These are phyloP conservation scores for Eremothecium gossypii DNA, from an alignment of 1,139 yeast species.

Conservation along the genomic window DNA sequence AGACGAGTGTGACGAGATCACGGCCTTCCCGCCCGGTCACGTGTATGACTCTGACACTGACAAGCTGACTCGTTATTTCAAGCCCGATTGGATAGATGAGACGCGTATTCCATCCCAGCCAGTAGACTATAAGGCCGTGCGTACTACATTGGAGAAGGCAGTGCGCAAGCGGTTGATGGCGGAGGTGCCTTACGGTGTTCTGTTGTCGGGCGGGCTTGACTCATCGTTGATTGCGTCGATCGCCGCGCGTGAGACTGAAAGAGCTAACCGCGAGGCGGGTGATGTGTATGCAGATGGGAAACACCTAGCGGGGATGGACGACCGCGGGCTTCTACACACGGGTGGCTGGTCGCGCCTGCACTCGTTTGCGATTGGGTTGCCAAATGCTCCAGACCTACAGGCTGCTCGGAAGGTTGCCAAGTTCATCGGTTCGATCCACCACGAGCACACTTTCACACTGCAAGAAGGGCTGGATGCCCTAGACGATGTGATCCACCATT, in stretches of 20 bases:
- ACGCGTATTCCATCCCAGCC: constrained; percentile 60
- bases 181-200: constrained; percentile 96
- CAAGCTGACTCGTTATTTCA: constrained; percentile 74
- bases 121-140: constrained; percentile 60
- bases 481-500: constrained; percentile 86
- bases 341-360: constrained; percentile 81
- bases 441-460: constrained; percentile 93
- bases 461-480: constrained; percentile 96
- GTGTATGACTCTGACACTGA: constrained; percentile 89
- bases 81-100: constrained; percentile 92
- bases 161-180: constrained; percentile 99
- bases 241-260: constrained; percentile 90
- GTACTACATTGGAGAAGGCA: constrained; percentile 81
- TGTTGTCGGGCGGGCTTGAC: constrained; percentile 93
- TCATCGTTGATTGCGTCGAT: constrained; percentile 93
- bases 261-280: constrained; percentile 45
- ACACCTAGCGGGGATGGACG: constrained; percentile 87
- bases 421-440: constrained; percentile 91
- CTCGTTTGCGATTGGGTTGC: constrained; percentile 94
- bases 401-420: constrained; percentile 97
- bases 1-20: constrained; percentile 87
- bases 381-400: constrained; percentile 93
- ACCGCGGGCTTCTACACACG: constrained; percentile 67
- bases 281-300: constrained; percentile 38
- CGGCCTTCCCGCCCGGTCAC: constrained; percentile 98